A percentile compares a stretch with the other conserved stretches of the same genome.
These are phyloP conservation scores for Quercus bicolor DNA, from an alignment of 306 rosid species.

Conservation along the genomic window DNA sequence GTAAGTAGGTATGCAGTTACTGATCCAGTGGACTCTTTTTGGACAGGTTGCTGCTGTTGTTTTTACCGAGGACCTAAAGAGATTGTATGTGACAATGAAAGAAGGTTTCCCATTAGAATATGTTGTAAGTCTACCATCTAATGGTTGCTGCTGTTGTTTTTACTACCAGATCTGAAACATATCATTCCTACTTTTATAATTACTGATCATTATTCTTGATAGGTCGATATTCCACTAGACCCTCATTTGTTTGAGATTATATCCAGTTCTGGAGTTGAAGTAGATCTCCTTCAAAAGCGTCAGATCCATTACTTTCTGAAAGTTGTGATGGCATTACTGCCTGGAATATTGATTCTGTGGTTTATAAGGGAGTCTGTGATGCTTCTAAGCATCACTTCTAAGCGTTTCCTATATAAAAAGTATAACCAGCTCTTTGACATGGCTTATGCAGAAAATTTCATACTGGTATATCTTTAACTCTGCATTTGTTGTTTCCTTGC, in stretches of 20 bases:
- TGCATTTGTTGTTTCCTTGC: slow-evolving; percentile 1
- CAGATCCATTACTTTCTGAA: slow-evolving; percentile 89
- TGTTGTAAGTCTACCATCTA: slow-evolving; percentile 56
- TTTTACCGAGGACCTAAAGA: slow-evolving; percentile 79
- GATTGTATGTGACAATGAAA: slow-evolving; percentile 86
- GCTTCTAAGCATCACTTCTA: slow-evolving; percentile 69
- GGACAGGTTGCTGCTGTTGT: slow-evolving; percentile 92
- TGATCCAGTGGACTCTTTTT: slow-evolving; percentile 36
- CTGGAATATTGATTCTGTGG: slow-evolving; percentile 87
- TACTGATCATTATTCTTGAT: slow-evolving; percentile 32
- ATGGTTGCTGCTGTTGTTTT: not conserved
- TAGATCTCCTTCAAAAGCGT: slow-evolving; percentile 85
- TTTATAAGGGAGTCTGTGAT: slow-evolving; percentile 70
- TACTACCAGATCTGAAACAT: slow-evolving; percentile 15
- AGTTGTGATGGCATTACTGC: slow-evolving; percentile 69
- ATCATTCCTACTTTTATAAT: slow-evolving; percentile 9
- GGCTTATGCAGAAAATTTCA: slow-evolving; percentile 91
- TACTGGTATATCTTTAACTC: slow-evolving; percentile 54
- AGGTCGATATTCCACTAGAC: slow-evolving; percentile 96
- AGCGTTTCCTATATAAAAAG: not conserved
- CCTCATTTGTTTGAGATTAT: slow-evolving; percentile 88
- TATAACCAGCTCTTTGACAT: slow-evolving; percentile 57
- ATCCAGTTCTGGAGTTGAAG: slow-evolving; percentile 85
- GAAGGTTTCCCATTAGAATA: slow-evolving; percentile 94
- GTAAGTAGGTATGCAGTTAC: slow-evolving; percentile 18